phyloP scores from a whole-genome alignment of 345 rosid species.

The Eucalyptus erythrocorys region DNA sequence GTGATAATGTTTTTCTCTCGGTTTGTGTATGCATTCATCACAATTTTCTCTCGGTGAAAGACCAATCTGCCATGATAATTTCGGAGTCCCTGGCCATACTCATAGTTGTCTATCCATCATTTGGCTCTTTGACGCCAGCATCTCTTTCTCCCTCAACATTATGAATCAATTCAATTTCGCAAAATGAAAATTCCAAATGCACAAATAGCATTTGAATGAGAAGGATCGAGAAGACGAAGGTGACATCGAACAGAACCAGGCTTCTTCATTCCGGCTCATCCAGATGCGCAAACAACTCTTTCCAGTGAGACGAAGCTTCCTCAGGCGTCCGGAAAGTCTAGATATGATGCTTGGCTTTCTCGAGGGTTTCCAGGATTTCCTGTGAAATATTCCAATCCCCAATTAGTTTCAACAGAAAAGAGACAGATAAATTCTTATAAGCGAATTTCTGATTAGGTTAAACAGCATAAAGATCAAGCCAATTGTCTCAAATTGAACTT shows the following conservation, averaged over 20 bases:
- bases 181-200: neutral
- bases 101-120: neutral
- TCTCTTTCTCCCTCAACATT: neutral
- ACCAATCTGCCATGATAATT: neutral
- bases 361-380: slow-evolving; percentile 48
- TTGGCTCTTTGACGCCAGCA: neutral
- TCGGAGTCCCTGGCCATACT: neutral
- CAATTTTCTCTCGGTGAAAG: too few relatives aligned
- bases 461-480: neutral
- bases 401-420: neutral
- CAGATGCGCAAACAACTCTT: slow-evolving; percentile 40
- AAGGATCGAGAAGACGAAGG: neutral
- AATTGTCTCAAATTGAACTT: neutral
- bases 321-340: slow-evolving; percentile 64
- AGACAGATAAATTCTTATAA: neutral
- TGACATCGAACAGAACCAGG: neutral
- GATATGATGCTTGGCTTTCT: slow-evolving; percentile 44
- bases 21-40: too few relatives aligned
- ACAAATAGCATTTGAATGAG: neutral
- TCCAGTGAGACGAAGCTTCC: slow-evolving; percentile 65
- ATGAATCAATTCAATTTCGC: neutral
- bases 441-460: neutral
- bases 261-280: slow-evolving; percentile 25
- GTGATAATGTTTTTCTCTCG: too few relatives aligned
- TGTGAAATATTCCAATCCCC: slow-evolving; percentile 7